A percentile compares a stretch with the other conserved stretches of the same genome.
Evolutionary conservation across 2,329 filamentous ascomycete genomes (phyloP).

Genomic region (Sphaerostilbella broomeana): DNA sequence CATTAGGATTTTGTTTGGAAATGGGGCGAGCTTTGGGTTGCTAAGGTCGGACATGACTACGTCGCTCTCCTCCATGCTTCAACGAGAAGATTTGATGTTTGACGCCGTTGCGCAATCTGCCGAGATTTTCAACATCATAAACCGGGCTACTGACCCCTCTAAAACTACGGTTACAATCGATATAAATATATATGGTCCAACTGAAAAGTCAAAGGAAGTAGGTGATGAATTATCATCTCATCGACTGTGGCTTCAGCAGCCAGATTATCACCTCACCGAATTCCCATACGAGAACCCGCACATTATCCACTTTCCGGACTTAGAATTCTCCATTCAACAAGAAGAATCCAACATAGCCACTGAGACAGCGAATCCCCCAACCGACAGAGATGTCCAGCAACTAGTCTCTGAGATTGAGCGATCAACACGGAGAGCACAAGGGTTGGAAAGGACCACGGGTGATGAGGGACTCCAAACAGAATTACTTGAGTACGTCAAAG

Average conservation of each 20-base stretch:
- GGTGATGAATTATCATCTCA: conserved; percentile 23
- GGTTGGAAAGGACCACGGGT: conserved; percentile 17
- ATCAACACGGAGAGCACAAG: conserved; percentile 16
- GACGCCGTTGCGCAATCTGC: conserved; percentile 9
- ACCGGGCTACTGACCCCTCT: conserved; percentile 19
- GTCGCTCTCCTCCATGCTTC: background rate
- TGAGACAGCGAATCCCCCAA: background rate
- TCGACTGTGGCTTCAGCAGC: conserved; percentile 30
- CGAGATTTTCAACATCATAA: conserved; percentile 20
- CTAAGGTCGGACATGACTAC: background rate
- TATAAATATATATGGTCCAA: conserved; percentile 33
- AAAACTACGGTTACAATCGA: conserved; percentile 27
- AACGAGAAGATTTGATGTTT: background rate
- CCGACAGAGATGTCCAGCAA: background rate
- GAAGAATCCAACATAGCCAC: background rate
- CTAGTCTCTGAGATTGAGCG: background rate
- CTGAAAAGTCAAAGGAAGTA: conserved; percentile 14
- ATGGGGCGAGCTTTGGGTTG: background rate
- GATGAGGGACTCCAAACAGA: conserved; percentile 18
- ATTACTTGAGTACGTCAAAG: conserved; percentile 24
- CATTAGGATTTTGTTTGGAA: background rate
- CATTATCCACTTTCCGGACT: background rate
- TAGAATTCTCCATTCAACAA: background rate
- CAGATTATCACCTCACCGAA: conserved; percentile 18
- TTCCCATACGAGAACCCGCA: conserved; percentile 10